Base-by-base conservation (phyloP, 371 early-diverging fungal species). In the Capillidium rhysosporum region DNA sequence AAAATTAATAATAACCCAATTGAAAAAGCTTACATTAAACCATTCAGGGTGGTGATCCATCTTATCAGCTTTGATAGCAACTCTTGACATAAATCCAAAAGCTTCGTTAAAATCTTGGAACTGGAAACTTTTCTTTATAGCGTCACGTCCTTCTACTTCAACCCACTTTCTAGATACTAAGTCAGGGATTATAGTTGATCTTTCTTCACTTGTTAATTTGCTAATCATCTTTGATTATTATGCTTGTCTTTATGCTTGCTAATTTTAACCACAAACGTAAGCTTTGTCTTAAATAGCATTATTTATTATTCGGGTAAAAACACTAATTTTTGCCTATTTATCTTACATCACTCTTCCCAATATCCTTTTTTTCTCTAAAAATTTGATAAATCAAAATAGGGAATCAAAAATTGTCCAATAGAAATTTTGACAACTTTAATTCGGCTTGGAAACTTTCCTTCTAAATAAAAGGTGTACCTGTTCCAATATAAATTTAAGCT, bases 11-110 rank as follows among this genome's bases (percentile, higher is more conserved):
- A 23, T 21, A 56, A n/a, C 23, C 16, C 40, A 23, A 29, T n/a
- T 34, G 20, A 41, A 12, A 31, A 20, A 26, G 56, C 66, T 63
- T 71, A 84, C 86, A 63, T 89, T 89, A 59, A 84, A 86, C 89
- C 89, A 89, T 64, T 89, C 89, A 9, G 96, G 96, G 60, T 95
- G 96, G 63, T 95, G 96, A 60, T 90, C 84, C 63, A 76, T 71
- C 63, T 82, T 84, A 51, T 94, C 95, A 26, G 93, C 93, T 40
- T 73, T 72, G 46, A 91, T 65, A 10, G 95, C 94, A 7, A 93
- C 84, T 23, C 82, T 71, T 12, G 90, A 73, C 92, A 95, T 93
- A 67, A 95, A 95, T 9, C 84, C 86, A 65, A 89, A 93, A 1
- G 93, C 96, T 52, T 75, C 72, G 65, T 74, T 80, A 60, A 95